phyloP scores from a whole-genome alignment of 164 flowering plant species.

The Nelumbo lutea region DNA sequence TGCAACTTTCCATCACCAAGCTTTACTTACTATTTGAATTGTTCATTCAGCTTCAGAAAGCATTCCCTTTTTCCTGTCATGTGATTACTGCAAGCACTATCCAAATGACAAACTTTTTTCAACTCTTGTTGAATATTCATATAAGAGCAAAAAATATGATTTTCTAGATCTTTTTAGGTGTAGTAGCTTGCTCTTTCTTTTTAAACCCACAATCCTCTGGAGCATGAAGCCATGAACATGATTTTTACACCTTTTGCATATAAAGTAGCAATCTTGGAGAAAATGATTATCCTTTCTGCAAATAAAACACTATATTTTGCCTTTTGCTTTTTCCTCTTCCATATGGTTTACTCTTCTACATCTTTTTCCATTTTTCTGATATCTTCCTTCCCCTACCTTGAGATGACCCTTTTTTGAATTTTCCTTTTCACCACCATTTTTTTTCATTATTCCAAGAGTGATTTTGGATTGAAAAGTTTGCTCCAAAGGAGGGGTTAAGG shows the following conservation, averaged over 20 bases:
- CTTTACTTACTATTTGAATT: constrained; percentile 8
- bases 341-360: neutral
- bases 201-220: constrained; percentile 8
- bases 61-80: constrained; percentile 9
- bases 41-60: constrained; percentile 9
- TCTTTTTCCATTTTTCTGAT: neutral
- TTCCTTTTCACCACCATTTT: constrained; percentile 1
- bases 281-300: constrained; percentile 10
- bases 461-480: too few relatives aligned
- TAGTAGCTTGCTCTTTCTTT: constrained; percentile 4
- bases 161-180: neutral
- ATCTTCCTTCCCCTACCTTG: neutral
- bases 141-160: constrained; percentile 6
- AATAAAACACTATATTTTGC: neutral
- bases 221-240: neutral
- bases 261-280: constrained; percentile 1
- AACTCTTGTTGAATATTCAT: neutral
- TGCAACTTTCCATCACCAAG: constrained; percentile 5
- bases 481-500: too few relatives aligned
- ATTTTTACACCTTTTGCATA: constrained; percentile 2
- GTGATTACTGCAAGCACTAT: constrained; percentile 17
- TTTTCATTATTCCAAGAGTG: neutral
- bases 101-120: constrained; percentile 11
- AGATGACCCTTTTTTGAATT: neutral
- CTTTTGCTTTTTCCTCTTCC: too few relatives aligned